Base-by-base conservation (phyloP, 2,329 filamentous ascomycete genomes). In the Leptographium procerum region DNA sequence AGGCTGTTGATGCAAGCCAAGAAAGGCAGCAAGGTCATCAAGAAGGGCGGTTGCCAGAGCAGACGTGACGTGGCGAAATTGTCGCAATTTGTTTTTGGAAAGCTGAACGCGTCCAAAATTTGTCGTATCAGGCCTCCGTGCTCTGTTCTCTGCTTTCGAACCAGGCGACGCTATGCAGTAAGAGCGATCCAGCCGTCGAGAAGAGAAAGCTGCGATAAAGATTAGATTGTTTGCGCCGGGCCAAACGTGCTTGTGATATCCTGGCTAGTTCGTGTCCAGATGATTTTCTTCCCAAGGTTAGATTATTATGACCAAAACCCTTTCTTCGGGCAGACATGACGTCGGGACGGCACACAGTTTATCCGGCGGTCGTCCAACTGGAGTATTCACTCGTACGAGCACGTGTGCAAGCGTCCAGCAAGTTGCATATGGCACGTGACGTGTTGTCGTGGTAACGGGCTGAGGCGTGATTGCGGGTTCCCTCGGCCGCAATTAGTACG, bases 391-490 rank as follows among this genome's bases (percentile, higher is more conserved):
- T n/a, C n/a, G n/a, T n/a, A n/a, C n/a, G n/a, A n/a, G n/a, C n/a
- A n/a, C n/a, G n/a, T 7, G 40, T 19, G 40, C 19, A 43, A 43
- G 40, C n/a, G 19, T 4, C 36, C 36, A 19, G 13, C 40, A 43
- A 22, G 40, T 7, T 19, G 40, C 16, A 10, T 2, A 2, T 1
- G 9, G 40, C 40, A 43, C 40, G 40, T 43, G 14, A 51, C 14
- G 9, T 58, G 61, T 62, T 61, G 61, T 60, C 58, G 56, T 62
- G 55, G 56, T 60, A 62, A 62, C 61, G 56, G 45, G 26, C 57
- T 53, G 51, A 16, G 26, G 33, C 22, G 19, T 24, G 7, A 53
- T 14, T 9, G 14, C 26, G 24, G 6, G 48, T 4, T 26, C 14
- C 6, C 16, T 11, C 47, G 22, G 24, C 14, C 47, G 11, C 47